phyloP scores from a whole-genome alignment of 1,284 basidiomycete genomes.

The Microbotryum silenes-acaulis region DNA sequence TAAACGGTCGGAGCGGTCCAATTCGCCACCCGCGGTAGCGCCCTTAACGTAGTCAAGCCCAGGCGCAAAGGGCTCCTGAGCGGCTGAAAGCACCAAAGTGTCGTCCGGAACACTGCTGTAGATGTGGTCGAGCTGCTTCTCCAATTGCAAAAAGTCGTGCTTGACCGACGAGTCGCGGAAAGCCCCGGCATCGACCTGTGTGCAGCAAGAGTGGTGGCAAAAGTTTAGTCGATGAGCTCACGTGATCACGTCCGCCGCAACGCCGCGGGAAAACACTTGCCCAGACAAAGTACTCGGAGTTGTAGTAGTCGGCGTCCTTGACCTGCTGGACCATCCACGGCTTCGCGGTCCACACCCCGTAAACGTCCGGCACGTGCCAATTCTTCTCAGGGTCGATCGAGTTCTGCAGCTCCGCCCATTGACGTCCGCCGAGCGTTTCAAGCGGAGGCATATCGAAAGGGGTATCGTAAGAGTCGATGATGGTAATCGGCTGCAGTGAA shows the following conservation, averaged over 20 bases:
- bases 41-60: constrained; percentile 16
- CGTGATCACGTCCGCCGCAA: neutral
- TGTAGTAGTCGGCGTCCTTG: constrained; percentile 24
- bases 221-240: too few relatives aligned
- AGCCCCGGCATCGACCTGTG: constrained; percentile 30
- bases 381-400: constrained; percentile 29
- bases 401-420: constrained; percentile 28
- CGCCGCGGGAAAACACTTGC: neutral
- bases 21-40: constrained; percentile 8
- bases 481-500: constrained; percentile 22
- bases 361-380: constrained; percentile 33
- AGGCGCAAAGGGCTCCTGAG: constrained; percentile 20
- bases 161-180: constrained; percentile 23
- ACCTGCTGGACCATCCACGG: constrained; percentile 33
- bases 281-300: constrained; percentile 34
- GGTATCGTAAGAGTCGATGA: constrained; percentile 23
- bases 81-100: constrained; percentile 28
- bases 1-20: constrained; percentile 29
- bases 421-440: constrained; percentile 24
- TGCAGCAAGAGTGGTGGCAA: neutral
- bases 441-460: constrained; percentile 34
- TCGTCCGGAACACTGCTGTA: constrained; percentile 26
- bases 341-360: constrained; percentile 34
- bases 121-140: constrained; percentile 18
- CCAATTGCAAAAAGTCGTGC: constrained; percentile 25